Conservation (phyloP, 2,329 filamentous ascomycete genomes). For the Lecanosticta acicola region DNA sequence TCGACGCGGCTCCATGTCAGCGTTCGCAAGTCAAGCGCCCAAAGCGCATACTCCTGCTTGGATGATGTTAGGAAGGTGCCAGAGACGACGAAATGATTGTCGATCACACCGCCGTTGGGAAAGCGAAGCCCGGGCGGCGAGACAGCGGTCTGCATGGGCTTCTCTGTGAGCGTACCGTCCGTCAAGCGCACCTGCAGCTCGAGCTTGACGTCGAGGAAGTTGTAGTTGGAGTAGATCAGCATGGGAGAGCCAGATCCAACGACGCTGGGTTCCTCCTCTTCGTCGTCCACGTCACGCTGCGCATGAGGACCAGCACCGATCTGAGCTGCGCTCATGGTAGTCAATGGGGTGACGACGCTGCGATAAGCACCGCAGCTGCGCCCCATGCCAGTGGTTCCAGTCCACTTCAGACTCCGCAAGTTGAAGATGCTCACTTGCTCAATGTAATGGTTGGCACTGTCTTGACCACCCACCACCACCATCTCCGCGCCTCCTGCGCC, state of each 20-base stretch:
- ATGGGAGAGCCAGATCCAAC: slow-evolving; percentile 56
- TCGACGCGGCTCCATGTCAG: slow-evolving; percentile 95
- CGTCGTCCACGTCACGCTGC: slow-evolving; percentile 38
- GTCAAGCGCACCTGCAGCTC: slow-evolving; percentile 83
- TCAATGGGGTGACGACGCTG: slow-evolving; percentile 84
- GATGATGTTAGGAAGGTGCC: slow-evolving; percentile 96
- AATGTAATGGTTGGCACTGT: slow-evolving; percentile 97
- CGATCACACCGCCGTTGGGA: slow-evolving; percentile 90
- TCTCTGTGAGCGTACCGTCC: slow-evolving; percentile 79
- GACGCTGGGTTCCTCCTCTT: slow-evolving; percentile 31
- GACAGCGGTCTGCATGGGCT: slow-evolving; percentile 78
- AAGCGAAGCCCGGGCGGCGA: slow-evolving; percentile 91
- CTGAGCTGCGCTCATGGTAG: slow-evolving; percentile 57
- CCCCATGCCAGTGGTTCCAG: slow-evolving; percentile 75
- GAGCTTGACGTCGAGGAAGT: slow-evolving; percentile 93
- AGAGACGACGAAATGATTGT: slow-evolving; percentile 94
- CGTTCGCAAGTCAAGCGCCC: slow-evolving; percentile 84
- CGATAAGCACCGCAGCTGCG: slow-evolving; percentile 95
- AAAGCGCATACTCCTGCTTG: slow-evolving; percentile 95
- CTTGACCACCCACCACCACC: slow-evolving; percentile 93
- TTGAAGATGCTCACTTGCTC: slow-evolving; percentile 99
- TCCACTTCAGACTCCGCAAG: slow-evolving; percentile 90
- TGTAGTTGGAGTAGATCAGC: slow-evolving; percentile 99
- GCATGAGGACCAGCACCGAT: slow-evolving; percentile 56
- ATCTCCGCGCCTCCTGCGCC: slow-evolving; percentile 91